phyloP scores from a whole-genome alignment of 2,329 filamentous ascomycete genomes.

The Trichoderma polysporum region DNA sequence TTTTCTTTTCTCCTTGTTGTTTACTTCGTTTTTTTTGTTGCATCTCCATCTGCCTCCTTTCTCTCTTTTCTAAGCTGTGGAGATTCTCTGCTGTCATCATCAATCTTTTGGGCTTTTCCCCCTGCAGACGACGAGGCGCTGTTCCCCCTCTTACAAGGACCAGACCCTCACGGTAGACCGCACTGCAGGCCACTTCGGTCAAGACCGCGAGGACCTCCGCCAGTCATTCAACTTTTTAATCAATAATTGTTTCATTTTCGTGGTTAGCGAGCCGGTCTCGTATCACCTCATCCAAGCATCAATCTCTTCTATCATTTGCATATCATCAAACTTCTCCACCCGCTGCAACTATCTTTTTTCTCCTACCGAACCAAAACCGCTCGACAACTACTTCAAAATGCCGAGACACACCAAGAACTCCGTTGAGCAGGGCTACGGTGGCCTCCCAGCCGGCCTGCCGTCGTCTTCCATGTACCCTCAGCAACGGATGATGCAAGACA shows the following conservation, averaged over 20 bases:
- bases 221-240: constrained; percentile 22
- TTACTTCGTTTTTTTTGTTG: constrained; percentile 31
- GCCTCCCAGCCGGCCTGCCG: constrained; percentile 43
- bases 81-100: constrained; percentile 7
- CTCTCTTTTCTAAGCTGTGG: constrained; percentile 22
- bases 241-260: constrained; percentile 21
- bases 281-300: constrained; percentile 18
- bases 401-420: constrained; percentile 46
- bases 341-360: not conserved
- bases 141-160: constrained; percentile 16
- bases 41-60: constrained; percentile 20
- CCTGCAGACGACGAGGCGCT: constrained; percentile 16
- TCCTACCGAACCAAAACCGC: constrained; percentile 7
- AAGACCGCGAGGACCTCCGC: constrained; percentile 19
- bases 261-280: constrained; percentile 21
- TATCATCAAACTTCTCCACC: not conserved
- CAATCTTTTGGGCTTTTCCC: constrained; percentile 12
- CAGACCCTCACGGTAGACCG: constrained; percentile 21
- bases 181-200: constrained; percentile 21
- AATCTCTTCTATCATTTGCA: constrained; percentile 2
- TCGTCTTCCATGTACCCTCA: constrained; percentile 44
- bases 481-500: constrained; percentile 41
- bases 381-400: constrained; percentile 37
- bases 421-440: constrained; percentile 37
- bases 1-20: constrained; percentile 28